Evolutionary conservation across 2,329 filamentous ascomycete genomes (phyloP), one percentile per base, ranked within the genome.

Genomic region (Cytospora schulzeri): DNA sequence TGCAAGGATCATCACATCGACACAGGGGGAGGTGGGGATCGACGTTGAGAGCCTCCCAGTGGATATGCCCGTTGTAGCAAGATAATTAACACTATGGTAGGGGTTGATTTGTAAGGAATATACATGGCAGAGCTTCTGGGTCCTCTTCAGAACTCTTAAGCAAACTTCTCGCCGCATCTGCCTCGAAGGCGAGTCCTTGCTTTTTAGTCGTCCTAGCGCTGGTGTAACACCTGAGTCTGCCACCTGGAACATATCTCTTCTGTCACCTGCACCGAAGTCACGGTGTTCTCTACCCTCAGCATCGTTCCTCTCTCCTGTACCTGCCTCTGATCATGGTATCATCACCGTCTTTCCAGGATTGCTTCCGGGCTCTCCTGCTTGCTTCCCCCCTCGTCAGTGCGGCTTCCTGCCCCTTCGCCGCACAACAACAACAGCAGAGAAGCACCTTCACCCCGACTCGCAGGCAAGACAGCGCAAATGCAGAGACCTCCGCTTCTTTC

Each of bases 341-440:
- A n/a, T 56, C 55, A 35, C 55, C 56, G 2, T 62, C 62, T 2
- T 15, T 41, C 9, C 45, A 33, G 55, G 62, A 64, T 19, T 62
- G 35, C 33, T 62, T 67, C 28, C 58, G 48, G 55, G 58, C 62
- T 22, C 60, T 66, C 17, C 65, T 67, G 14, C 50, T 57, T 24
- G 62, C 65, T 17, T 31, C 48, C 26, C 56, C 62, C 17, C 62
- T 60, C 9, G 65, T 65, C n/a, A 48, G 31, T 5, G 65, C 57
- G 11, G 62, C 65, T 4, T 59, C 62, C 4, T 67, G 65, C 54
- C 65, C 65, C n/a, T 67, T 65, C 45, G 58, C 56, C 4, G 28
- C 45, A 0, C 50, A 60, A 24, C 62, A 65, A 15, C 62, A 62
- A n/a, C 50, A 54, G 33, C 51, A 31, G 29, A 31, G 60, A 29